These are phyloP conservation scores for Entophlyctis luteolus DNA, from an alignment of 192 early-diverging fungal genomes.

Conservation along the genomic window DNA sequence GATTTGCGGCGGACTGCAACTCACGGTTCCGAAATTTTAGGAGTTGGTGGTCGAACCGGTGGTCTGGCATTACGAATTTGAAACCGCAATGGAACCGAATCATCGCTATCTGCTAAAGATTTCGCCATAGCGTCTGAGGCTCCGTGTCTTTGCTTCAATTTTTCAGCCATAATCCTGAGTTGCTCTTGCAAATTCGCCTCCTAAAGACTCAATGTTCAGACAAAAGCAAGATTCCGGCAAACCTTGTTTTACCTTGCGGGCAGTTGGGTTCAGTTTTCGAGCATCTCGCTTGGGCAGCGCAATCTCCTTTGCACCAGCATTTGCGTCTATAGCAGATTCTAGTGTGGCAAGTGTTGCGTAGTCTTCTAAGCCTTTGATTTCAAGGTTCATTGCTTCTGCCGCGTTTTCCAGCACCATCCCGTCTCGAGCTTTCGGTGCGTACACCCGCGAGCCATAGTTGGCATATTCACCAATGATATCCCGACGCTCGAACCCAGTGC, in stretches of 20 bases:
- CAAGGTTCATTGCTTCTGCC: constrained; percentile 26
- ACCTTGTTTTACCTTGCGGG: constrained; percentile 34
- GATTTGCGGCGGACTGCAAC: too few relatives aligned
- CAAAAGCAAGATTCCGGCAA: too few relatives aligned
- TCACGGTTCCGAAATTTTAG: constrained; percentile 42
- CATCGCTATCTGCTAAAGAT: too few relatives aligned
- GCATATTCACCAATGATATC: constrained; percentile 61
- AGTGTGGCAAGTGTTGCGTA: constrained; percentile 34
- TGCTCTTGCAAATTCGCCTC: constrained; percentile 52
- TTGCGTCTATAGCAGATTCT: constrained; percentile 32
- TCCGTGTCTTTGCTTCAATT: constrained; percentile 43
- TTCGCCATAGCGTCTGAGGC: constrained; percentile 19
- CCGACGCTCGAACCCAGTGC: constrained; percentile 41
- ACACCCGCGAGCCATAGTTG: constrained; percentile 48
- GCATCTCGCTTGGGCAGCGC: constrained; percentile 26
- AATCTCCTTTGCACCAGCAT: constrained; percentile 32
- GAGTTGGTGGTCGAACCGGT: constrained; percentile 48
- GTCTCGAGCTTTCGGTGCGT: constrained; percentile 56
- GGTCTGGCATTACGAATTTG: constrained; percentile 50
- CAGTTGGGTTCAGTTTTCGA: constrained; percentile 28
- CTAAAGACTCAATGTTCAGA: neutral
- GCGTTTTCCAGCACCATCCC: constrained; percentile 47
- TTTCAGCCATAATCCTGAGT: constrained; percentile 47
- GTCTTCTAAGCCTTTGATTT: constrained; percentile 36
- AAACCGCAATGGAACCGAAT: too few relatives aligned